Evolutionary conservation across 2,329 filamentous ascomycete species (phyloP).

Genomic region (Aspergillus sp.): DNA sequence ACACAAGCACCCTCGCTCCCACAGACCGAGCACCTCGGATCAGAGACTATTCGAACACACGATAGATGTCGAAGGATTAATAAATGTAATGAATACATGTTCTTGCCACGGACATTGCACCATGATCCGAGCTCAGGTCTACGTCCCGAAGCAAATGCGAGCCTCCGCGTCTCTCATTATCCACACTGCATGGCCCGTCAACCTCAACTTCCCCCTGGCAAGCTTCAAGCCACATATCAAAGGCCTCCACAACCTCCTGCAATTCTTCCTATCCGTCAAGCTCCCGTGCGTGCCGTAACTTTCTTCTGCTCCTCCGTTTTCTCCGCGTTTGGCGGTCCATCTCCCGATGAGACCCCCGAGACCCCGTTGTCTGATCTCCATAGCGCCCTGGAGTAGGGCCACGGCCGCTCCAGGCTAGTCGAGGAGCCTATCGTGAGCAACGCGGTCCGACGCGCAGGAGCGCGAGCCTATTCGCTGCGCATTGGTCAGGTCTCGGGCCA

Average conservation of each 20-base stretch:
- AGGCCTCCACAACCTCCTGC: conserved; percentile 39
- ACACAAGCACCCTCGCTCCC: no score
- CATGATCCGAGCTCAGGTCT: no score
- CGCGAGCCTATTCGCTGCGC: conserved; percentile 22
- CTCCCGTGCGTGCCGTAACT: conserved; percentile 27
- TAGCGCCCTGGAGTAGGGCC: conserved; percentile 21
- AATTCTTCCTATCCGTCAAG: conserved; percentile 36
- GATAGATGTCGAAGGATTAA: no score
- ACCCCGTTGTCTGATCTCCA: conserved; percentile 6
- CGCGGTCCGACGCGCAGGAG: conserved; percentile 15
- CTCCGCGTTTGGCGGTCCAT: conserved; percentile 19
- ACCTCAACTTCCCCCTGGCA: conserved; percentile 44
- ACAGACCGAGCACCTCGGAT: no score
- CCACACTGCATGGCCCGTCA: conserved; percentile 50
- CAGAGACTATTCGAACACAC: no score
- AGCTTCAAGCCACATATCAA: conserved; percentile 42
- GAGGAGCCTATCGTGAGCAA: conserved; percentile 24
- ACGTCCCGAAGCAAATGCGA: conserved; percentile 21
- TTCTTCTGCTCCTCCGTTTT: conserved; percentile 43
- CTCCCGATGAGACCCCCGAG: conserved; percentile 10
- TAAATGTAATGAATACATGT: no score
- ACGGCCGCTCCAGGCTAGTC: conserved; percentile 26
- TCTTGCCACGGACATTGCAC: no score
- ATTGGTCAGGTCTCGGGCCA: conserved; percentile 30
- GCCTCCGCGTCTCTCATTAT: conserved; percentile 39